Base-by-base conservation (phyloP, 352 stramenopile species). In the Peronospora tabacina region DNA sequence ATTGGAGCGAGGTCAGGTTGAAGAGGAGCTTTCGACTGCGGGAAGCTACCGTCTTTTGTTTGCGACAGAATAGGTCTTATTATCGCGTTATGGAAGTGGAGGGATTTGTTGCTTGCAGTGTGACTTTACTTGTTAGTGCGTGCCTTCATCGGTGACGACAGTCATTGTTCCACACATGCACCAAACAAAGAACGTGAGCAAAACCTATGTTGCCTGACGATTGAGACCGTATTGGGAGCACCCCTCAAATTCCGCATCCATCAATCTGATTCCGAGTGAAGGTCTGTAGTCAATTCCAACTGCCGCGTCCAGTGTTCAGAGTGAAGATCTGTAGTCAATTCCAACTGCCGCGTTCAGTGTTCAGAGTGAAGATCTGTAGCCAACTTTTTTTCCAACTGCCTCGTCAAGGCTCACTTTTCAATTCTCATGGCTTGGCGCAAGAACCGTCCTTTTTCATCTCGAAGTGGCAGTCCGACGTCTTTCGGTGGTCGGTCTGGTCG, bases 21-120 rank as follows among this genome's bases (percentile, higher is more conserved):
- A 59, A 34, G 62, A 70, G 22, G 41, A 68, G 26, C 53, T 70
- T 16, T 68, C 62, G 12, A 65, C 62, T 26, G 49, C 58, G 16
- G 11, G 52, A 38, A 70, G 49, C 44, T 70, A 68, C 30, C 40
- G 53, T 5, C 11, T 70, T 16, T 48, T 70, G 46, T 59, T 70
- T 55, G 54, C 62, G 30, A 60, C 61, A 57, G 30, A 57, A 63
- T 67, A 55, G 54, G 40, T 7, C 6, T 36, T n/a, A 5, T 3
- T 36, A 15, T 36, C 7, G 2, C 5, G 10, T 3, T 26, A 36
- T 15, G 30, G 11, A 36, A 36, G 12, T 16, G 11, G 5, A 16
- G 8, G 16, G 5, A 36, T 15, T 16, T 36, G 30, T 15, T 36
- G 30, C 13, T 6, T 36, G 30, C 30, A 36, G 28, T 12, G 12